Base-by-base conservation (phyloP, 345 rosid species). In the Salix suchowensis region DNA sequence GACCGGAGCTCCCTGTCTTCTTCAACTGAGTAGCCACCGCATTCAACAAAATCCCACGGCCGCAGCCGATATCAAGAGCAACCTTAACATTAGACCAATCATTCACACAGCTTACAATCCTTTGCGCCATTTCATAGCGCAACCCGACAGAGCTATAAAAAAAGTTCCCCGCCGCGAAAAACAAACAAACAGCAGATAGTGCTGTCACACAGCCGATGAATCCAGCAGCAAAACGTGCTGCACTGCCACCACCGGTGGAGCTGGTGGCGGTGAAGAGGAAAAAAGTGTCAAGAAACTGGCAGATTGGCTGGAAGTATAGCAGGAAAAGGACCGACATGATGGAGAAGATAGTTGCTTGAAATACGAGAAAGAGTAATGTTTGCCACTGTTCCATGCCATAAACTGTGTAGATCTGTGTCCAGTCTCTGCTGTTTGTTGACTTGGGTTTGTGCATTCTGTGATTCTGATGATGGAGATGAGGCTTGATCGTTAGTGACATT, bases 331-430 rank as follows among this genome's bases (percentile, higher is more conserved):
- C 18, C 26, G 98, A 93, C 18, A 89, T 78, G 5, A 83, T 0
- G n/a, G 96, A 87, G 90, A 95, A 95, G 80, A 86, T 67, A 72
- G 88, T 62, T 50, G 97, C 97, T 82, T 93, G 90, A 74, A 70
- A 70, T 18, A 77, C 60, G 39, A 95, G 86, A 83, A 95, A 91
- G 73, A 90, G 58, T 28, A 95, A 84, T 4, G 96, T 93, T 73
- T 90, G 94, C 91, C 97, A 91, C 70, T 95, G 97, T 66, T 95
- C 96, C 81, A 95, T 83, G 68, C 98, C 98, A 84, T 95, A 95
- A 23, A 93, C 88, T 4, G 89, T 88, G 79, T 93, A 95, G 93
- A 95, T 93, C 98, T 93, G 98, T 69, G 90, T 78, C 97, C 97
- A 93, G 39, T 95, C 97, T 72, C 89, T 82, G 44, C 10, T 74